Evolutionary conservation across 306 rosid species (phyloP).

Genomic region (Trifolium subterraneum): DNA sequence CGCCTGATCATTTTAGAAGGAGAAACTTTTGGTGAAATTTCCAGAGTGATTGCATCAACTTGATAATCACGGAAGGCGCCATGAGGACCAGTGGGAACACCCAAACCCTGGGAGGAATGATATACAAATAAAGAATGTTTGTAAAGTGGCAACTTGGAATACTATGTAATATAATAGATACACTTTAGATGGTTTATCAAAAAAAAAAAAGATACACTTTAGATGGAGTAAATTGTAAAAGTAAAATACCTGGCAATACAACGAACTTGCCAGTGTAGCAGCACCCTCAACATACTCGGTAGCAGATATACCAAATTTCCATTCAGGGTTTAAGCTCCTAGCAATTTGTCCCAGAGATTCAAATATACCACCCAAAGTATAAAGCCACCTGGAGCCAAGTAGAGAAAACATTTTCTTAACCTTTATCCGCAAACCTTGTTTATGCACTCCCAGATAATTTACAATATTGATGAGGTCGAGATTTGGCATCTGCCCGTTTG

Average conservation of each 20-base stretch:
- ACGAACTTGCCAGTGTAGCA: slow-evolving; percentile 92
- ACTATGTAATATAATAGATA: background rate
- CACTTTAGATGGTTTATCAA: no score
- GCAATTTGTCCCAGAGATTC: slow-evolving; percentile 70
- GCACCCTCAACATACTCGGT: slow-evolving; percentile 83
- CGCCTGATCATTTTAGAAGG: slow-evolving; percentile 56
- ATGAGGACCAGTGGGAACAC: slow-evolving; percentile 92
- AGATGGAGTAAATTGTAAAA: slow-evolving; percentile 33
- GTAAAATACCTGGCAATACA: slow-evolving; percentile 80
- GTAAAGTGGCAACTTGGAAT: background rate
- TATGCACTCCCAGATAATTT: slow-evolving; percentile 81
- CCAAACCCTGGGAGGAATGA: slow-evolving; percentile 72
- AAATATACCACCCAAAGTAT: slow-evolving; percentile 70
- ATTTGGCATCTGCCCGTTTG: slow-evolving; percentile 97
- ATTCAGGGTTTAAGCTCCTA: slow-evolving; percentile 68
- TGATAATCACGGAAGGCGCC: slow-evolving; percentile 98
- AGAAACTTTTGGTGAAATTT: slow-evolving; percentile 70
- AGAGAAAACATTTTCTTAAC: slow-evolving; percentile 77
- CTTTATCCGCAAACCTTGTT: slow-evolving; percentile 79
- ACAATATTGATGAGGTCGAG: slow-evolving; percentile 94
- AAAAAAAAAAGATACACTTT: no score
- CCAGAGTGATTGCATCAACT: slow-evolving; percentile 92
- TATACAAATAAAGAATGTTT: slow-evolving; percentile 28
- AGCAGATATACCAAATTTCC: slow-evolving; percentile 93
- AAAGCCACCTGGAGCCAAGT: slow-evolving; percentile 68